Evolutionary conservation across 2,329 filamentous ascomycete genomes (phyloP).

Genomic region (Aspergillus clavatus): DNA sequence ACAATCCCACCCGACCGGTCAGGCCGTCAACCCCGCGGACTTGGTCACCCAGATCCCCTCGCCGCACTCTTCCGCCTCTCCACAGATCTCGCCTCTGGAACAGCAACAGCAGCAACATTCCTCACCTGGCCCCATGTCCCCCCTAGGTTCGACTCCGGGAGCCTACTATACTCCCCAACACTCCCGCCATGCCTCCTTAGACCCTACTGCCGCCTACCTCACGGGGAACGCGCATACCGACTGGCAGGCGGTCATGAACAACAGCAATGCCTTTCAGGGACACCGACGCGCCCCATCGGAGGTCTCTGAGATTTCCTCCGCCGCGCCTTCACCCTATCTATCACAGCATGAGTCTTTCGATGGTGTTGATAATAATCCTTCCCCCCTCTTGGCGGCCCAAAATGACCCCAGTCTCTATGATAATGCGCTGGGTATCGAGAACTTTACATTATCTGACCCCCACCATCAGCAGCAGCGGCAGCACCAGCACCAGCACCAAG

Average conservation of each 20-base stretch:
- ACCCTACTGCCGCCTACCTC: constrained; percentile 57
- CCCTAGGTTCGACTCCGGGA: constrained; percentile 51
- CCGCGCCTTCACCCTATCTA: constrained; percentile 76
- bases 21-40: constrained; percentile 45
- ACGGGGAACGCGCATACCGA: constrained; percentile 50
- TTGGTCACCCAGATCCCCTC: constrained; percentile 44
- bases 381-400: constrained; percentile 70
- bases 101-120: constrained; percentile 48
- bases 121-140: constrained; percentile 51
- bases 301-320: constrained; percentile 83
- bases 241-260: constrained; percentile 53
- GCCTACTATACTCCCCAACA: constrained; percentile 51
- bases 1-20: constrained; percentile 34
- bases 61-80: constrained; percentile 51
- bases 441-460: constrained; percentile 73
- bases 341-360: constrained; percentile 76
- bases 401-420: constrained; percentile 70
- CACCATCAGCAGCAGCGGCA: constrained; percentile 43
- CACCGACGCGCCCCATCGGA: constrained; percentile 86
- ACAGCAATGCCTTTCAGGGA: constrained; percentile 60
- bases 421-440: constrained; percentile 70
- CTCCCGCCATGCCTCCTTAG: constrained; percentile 57
- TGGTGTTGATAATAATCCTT: constrained; percentile 63
- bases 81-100: constrained; percentile 53
- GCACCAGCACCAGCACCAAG: constrained; percentile 44